Base-by-base conservation (phyloP, 208 protist genomes). In the Wallacemonas collosoma region DNA sequence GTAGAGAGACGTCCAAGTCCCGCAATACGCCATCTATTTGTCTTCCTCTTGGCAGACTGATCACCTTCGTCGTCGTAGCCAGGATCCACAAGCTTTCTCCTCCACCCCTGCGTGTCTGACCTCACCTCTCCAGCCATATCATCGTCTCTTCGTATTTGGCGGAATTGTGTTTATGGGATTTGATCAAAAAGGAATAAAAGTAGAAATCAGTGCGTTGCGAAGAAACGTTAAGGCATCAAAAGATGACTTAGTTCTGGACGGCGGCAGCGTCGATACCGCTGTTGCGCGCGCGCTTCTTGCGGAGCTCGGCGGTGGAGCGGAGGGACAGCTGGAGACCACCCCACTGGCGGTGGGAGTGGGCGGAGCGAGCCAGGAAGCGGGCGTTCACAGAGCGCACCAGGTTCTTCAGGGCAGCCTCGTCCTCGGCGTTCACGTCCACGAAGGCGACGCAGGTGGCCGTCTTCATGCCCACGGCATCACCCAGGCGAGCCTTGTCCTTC, bases 401-500 rank as follows among this genome's bases (percentile, higher is more conserved):
- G 65, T 97, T 93, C 81, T 89, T 84, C 75, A 99, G 93, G 15
- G 89, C 83, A 39, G 93, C 79, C 71, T 93, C 82, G 72, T 99
- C 98, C 86, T 98, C 95, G n/a, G 84, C 77, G 47, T 91, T 91
- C 50, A 99, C 95, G 61, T 97, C 89, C 47, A 94, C 98, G 71
- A 99, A 76, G 64, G 98, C 98, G 73, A 99, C 71, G 66, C 81
- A 88, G 9, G 98, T 93, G 58, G 97, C 88, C 44, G 88, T 99
- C 95, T 99, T 99, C 87, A 94, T 79, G 82, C 99, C 95, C 35
- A 99, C 95, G 7, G 99, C 75, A 57, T 96, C 65, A 76, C 99
- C 99, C 41, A 99, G 96, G 68, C 97, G 89, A 17, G 98, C 85
- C 96, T 99, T 99, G 78, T 95, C 89, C 93, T 99, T 99, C 77